Evolutionary conservation across 1,139 yeast species (phyloP).

Genomic region (Entelexis sorbosivorans): DNA sequence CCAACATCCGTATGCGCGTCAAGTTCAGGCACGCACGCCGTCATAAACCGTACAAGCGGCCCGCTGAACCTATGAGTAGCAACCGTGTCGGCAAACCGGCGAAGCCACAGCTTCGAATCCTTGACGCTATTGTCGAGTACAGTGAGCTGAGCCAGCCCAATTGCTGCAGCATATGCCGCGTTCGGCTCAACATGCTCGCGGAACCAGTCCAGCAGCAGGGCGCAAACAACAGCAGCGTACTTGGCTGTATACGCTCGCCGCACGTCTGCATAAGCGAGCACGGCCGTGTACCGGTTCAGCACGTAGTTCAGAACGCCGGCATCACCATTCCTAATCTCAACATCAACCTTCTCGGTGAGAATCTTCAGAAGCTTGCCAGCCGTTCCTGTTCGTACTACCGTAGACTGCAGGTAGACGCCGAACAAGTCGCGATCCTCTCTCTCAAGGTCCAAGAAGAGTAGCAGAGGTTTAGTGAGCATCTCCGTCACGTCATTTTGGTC

Average conservation of each 20-base stretch:
- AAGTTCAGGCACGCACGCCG: constrained; percentile 14
- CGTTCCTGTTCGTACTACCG: constrained; percentile 22
- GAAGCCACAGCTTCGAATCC: constrained; percentile 19
- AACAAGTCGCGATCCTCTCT: constrained; percentile 10
- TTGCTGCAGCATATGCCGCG: constrained; percentile 9
- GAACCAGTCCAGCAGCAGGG: constrained; percentile 21
- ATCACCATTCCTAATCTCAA: constrained; percentile 31
- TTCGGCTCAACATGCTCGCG: constrained; percentile 6
- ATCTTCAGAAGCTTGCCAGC: constrained; percentile 37
- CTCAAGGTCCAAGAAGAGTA: constrained; percentile 35
- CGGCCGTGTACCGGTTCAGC: constrained; percentile 7
- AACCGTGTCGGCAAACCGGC: constrained; percentile 13
- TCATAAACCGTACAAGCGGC: constrained; percentile 12
- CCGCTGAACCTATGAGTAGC: constrained; percentile 2
- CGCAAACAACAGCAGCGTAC: constrained; percentile 13
- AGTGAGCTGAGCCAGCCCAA: constrained; percentile 18
- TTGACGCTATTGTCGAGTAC: constrained; percentile 13
- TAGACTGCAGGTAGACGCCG: constrained; percentile 17
- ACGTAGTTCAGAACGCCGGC: constrained; percentile 12
- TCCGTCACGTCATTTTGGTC: constrained; percentile 34
- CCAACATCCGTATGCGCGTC: constrained; percentile 9
- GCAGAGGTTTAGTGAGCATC: constrained; percentile 55
- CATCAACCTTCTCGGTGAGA: constrained; percentile 38
- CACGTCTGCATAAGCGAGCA: constrained; percentile 5
- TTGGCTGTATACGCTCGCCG: constrained; percentile 11